phyloP scores from a whole-genome alignment of 805 yeast species.

The Starmerella davenportii region DNA sequence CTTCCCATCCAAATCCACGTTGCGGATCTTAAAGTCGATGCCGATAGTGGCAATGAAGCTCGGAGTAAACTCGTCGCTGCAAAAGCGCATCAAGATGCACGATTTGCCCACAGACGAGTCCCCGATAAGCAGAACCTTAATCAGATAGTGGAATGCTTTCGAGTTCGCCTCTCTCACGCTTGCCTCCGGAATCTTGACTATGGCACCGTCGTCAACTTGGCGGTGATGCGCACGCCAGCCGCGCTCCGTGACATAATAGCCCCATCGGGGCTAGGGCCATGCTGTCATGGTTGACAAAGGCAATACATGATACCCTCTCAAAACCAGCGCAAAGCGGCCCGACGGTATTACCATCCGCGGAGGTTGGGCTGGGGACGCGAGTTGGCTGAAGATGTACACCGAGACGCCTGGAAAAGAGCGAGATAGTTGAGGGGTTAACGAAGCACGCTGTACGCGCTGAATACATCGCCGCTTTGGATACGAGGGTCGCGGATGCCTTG shows the following conservation, averaged over 20 bases:
- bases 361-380: no score
- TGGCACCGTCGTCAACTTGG: background rate
- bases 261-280: no score
- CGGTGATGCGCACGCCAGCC: background rate
- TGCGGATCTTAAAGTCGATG: slow-evolving; percentile 92
- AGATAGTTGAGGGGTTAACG: no score
- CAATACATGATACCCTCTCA: no score
- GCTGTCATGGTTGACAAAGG: no score
- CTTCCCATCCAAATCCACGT: slow-evolving; percentile 83
- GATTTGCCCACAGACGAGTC: slow-evolving; percentile 54
- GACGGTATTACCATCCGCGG: no score
- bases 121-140: slow-evolving; percentile 84
- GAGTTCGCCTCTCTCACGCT: slow-evolving; percentile 6
- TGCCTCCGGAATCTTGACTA: slow-evolving; percentile 5
- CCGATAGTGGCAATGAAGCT: slow-evolving; percentile 95
- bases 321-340: no score
- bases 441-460: no score
- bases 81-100: slow-evolving; percentile 77
- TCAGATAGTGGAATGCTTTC: slow-evolving; percentile 28
- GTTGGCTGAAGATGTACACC: no score
- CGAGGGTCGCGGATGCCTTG: no score
- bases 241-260: background rate
- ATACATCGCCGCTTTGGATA: no score
- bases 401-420: no score
- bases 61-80: slow-evolving; percentile 92